phyloP scores from a whole-genome alignment of 2,329 filamentous ascomycete genomes.

The Epicoccum sorghinum region DNA sequence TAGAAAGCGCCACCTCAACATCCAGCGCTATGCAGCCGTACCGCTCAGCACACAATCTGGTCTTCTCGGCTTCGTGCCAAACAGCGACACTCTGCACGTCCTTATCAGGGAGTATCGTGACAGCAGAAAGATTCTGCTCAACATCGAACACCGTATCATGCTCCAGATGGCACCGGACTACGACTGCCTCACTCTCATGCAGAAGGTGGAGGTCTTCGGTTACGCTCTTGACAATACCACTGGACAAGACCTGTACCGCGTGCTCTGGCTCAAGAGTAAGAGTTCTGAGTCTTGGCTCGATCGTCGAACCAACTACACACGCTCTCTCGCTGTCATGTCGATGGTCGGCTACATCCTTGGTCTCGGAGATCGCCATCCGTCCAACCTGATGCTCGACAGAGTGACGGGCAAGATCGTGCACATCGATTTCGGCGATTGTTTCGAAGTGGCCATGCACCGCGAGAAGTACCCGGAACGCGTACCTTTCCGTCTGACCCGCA shows the following conservation, averaged over 20 bases:
- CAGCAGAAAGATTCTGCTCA: slow-evolving; percentile 94
- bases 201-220: slow-evolving; percentile 99
- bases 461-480: slow-evolving; percentile 98
- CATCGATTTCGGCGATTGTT: slow-evolving; percentile 99
- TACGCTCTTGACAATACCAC: slow-evolving; percentile 99
- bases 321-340: slow-evolving; percentile 98
- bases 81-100: slow-evolving; percentile 95
- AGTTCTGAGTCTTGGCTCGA: slow-evolving; percentile 98
- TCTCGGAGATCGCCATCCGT: slow-evolving; percentile 93
- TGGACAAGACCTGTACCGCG: slow-evolving; percentile 95
- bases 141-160: slow-evolving; percentile 99
- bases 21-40: slow-evolving; percentile 95
- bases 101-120: slow-evolving; percentile 98
- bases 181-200: slow-evolving; percentile 98
- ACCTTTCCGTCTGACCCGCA: slow-evolving; percentile 95
- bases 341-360: slow-evolving; percentile 99
- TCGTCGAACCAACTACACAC: slow-evolving; percentile 96
- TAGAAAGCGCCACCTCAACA: slow-evolving; percentile 95
- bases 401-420: slow-evolving; percentile 97
- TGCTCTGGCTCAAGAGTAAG: slow-evolving; percentile 98
- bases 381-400: slow-evolving; percentile 95
- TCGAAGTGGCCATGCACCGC: slow-evolving; percentile 98
- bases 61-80: slow-evolving; percentile 93
- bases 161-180: slow-evolving; percentile 99
- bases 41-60: slow-evolving; percentile 96